phyloP scores from a whole-genome alignment of 345 rosid species.

The Bretschneidera sinensis region DNA sequence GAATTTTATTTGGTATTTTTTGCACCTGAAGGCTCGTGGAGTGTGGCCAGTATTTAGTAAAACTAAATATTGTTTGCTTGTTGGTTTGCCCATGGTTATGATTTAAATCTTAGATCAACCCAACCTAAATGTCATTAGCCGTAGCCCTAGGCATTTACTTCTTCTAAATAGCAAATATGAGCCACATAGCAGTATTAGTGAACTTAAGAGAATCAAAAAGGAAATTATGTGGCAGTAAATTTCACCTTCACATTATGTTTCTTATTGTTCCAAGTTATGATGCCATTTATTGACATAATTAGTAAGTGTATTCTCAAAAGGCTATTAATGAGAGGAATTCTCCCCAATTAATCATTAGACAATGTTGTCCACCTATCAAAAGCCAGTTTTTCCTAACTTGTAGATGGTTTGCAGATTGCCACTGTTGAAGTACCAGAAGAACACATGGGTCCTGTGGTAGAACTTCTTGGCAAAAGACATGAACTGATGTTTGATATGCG shows the following conservation, averaged over 20 bases:
- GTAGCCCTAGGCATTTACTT: no score
- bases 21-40: no score
- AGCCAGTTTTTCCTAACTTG: slow-evolving; percentile 5
- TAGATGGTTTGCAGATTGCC: slow-evolving; percentile 55
- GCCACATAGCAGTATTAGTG: no score
- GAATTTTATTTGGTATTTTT: no score
- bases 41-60: no score
- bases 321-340: background rate
- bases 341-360: background rate
- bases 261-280: slow-evolving; percentile 5
- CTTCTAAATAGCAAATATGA: no score
- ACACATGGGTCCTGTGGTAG: slow-evolving; percentile 95
- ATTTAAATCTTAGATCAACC: no score
- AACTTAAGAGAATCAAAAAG: no score
- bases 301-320: slow-evolving; percentile 2
- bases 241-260: background rate
- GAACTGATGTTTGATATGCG: slow-evolving; percentile 97
- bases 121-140: no score
- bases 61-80: no score
- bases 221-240: background rate
- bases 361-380: background rate
- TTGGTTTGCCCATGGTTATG: no score
- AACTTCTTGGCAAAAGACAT: slow-evolving; percentile 94
- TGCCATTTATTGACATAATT: slow-evolving; percentile 5
- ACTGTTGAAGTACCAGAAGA: slow-evolving; percentile 93